Conservation (phyloP, 345 rosid genomes). For the Angophora floribunda region DNA sequence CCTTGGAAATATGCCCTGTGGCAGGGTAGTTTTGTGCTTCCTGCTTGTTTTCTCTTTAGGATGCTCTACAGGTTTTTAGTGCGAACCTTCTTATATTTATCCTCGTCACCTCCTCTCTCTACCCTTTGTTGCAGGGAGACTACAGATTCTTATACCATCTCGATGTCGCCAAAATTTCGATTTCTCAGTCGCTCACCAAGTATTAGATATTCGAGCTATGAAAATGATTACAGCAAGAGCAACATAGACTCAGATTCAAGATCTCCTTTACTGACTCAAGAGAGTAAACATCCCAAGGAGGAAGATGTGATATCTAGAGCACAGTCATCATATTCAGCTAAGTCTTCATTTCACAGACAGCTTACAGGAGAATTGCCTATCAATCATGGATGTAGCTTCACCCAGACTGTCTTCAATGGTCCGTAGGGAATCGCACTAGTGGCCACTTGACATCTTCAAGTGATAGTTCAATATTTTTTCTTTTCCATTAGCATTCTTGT, state of each 20-base stretch:
- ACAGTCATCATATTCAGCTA: conserved; percentile 50
- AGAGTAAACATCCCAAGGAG: conserved; percentile 11
- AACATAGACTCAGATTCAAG: conserved; percentile 38
- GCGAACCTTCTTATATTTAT: neutral
- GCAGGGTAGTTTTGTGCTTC: neutral
- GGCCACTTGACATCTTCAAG: neutral
- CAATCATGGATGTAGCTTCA: conserved; percentile 68
- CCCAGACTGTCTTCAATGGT: conserved; percentile 88
- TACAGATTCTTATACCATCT: conserved; percentile 65
- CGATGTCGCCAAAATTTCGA: conserved; percentile 60
- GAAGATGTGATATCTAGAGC: conserved; percentile 36
- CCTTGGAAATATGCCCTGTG: neutral
- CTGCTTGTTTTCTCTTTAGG: neutral
- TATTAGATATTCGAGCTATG: conserved; percentile 20
- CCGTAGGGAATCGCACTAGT: neutral
- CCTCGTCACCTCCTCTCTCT: neutral
- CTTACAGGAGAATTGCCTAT: conserved; percentile 50
- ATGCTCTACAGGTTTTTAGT: neutral
- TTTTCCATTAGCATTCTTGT: neutral
- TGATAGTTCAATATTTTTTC: neutral
- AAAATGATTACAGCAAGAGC: conserved; percentile 16
- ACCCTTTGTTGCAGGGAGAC: conserved; percentile 43
- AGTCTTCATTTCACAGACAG: conserved; percentile 40
- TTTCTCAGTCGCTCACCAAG: conserved; percentile 23
- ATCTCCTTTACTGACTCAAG: conserved; percentile 49